Evolutionary conservation across 805 yeast species (phyloP).

Genomic region (Yarrowia sp.): DNA sequence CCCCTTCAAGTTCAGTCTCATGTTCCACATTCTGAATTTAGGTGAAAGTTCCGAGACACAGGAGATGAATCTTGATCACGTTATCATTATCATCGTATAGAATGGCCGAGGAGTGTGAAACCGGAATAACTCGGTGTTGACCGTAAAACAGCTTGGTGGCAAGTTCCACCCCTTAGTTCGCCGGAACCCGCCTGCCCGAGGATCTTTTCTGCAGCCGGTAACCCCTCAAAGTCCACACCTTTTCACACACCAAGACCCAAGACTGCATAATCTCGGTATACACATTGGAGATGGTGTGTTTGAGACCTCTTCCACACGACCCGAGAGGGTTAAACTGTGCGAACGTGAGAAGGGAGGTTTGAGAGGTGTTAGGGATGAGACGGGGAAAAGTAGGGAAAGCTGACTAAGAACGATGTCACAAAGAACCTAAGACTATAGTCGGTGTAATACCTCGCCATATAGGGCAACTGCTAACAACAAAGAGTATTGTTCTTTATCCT

Average conservation of each 20-base stretch:
- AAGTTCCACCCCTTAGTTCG: no score
- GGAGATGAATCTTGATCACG: conserved; percentile 9
- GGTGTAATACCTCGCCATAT: no score
- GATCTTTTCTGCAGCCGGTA: neutral
- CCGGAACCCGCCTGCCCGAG: conserved; percentile 29
- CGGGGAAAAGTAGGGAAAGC: no score
- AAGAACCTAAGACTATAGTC: no score
- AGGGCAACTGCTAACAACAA: no score
- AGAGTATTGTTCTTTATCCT: neutral
- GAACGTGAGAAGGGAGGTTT: no score
- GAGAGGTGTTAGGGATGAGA: no score
- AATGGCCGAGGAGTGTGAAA: no score
- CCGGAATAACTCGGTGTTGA: neutral
- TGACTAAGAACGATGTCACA: no score
- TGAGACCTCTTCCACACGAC: conserved; percentile 3
- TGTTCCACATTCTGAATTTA: no score
- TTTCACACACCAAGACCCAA: neutral
- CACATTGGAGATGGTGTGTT: neutral
- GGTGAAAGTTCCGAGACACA: neutral
- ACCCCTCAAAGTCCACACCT: conserved; percentile 31
- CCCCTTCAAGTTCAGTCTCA: no score
- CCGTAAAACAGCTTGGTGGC: no score
- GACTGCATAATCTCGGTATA: conserved; percentile 11
- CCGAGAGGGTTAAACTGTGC: neutral
- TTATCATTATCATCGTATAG: conserved; percentile 5